Evolutionary conservation across 2,329 filamentous ascomycete genomes (phyloP), one percentile per base, ranked within the genome.

Genomic region (Venturia effusa): DNA sequence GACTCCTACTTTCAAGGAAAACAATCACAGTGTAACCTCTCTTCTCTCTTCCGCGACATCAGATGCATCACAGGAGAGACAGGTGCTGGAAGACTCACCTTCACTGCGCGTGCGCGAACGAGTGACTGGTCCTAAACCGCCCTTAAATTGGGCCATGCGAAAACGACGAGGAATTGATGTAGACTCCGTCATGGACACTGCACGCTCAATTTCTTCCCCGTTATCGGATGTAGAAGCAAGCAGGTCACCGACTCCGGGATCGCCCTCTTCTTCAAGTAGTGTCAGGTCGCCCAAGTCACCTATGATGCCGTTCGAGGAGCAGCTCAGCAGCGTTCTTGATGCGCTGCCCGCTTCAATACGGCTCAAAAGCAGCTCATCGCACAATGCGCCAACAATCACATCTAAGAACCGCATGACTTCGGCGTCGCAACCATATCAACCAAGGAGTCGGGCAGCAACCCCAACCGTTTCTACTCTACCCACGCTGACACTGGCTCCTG

Each of bases 261-360:
- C 61, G 13, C 43, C 41, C 1, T 51, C 61, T 27, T 61, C 61
- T 27, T 61, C 45, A 55, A 63, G 54, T 30, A 37, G 32, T 32
- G 22, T 51, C 22, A 63, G 59, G 34, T 64, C 62, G 24, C 63
- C 63, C n/a, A 51, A 32, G 15, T 64, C 63, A 32, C 63, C 63
- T 37, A 39, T 40, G 37, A 30, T 64, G 17, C 63, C 63, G 2
- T 55, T 65, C 17, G 64, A 66, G 19, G 40, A 62, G 39, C 63
- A 66, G 27, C 66, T 66, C 37, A 65, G 63, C 64, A 62, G 54
- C 30, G 61, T 66, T 34, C 59, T 66, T 22, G 60, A 63, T 65
- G 88, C 83, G 24, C 89, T 95, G 66, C 90, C 91, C 1, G 87
- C 88, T 39, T 86, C 87, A 66, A 95, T 97, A 69, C 87, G 86